Conservation (phyloP, 768 basidiomycete species). For the Glaciozyma antarctica region DNA sequence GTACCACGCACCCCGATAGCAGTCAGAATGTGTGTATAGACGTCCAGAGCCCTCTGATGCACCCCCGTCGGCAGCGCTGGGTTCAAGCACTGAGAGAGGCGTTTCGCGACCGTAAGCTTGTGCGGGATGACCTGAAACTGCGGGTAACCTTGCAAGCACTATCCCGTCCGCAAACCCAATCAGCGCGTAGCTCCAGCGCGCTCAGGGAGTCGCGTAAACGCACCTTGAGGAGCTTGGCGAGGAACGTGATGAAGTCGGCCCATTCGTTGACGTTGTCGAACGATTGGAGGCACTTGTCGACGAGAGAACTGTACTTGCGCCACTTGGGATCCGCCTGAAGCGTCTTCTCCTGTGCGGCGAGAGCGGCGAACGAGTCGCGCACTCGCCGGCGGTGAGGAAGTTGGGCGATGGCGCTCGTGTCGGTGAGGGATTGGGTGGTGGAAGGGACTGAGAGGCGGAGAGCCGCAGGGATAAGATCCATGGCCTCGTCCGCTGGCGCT, state of each 20-base stretch:
- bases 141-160: conserved; percentile 88
- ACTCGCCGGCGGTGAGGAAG: no score
- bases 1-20: conserved; percentile 68
- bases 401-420: no score
- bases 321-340: conserved; percentile 23
- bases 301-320: conserved; percentile 71
- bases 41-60: conserved; percentile 90
- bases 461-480: no score
- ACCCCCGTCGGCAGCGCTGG: conserved; percentile 96
- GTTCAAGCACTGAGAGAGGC: conserved; percentile 89
- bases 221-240: conserved; percentile 46
- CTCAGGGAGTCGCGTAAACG: background rate
- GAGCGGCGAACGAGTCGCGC: background rate
- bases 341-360: background rate
- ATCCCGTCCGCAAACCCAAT: background rate
- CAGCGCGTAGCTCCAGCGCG: background rate
- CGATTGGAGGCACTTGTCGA: conserved; percentile 82
- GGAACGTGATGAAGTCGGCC: conserved; percentile 97
- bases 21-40: conserved; percentile 80
- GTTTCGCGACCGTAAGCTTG: conserved; percentile 87
- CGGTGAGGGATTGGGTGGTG: no score
- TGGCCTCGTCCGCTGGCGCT: no score
- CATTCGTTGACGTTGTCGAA: conserved; percentile 97
- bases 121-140: conserved; percentile 94
- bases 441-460: no score